Evolutionary conservation across 805 yeast species (phyloP).

Genomic region (Pichia occidentalis): DNA sequence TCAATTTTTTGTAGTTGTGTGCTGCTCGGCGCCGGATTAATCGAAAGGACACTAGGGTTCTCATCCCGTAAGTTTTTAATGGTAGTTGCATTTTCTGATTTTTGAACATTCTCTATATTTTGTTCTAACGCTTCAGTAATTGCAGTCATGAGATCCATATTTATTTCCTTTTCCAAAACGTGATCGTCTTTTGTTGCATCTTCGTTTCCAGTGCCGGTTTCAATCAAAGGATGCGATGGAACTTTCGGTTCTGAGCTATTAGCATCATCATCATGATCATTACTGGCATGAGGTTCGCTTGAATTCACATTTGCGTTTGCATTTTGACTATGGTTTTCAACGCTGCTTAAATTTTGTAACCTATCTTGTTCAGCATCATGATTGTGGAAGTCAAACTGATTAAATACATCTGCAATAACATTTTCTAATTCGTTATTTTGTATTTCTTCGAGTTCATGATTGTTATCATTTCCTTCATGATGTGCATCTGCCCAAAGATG

Average conservation of each 20-base stretch:
- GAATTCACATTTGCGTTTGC: neutral
- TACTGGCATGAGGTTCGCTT: neutral
- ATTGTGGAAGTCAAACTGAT: slow-evolving; percentile 3
- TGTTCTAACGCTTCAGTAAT: slow-evolving; percentile 13
- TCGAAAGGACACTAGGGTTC: too few species aligned
- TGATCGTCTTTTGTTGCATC: too few species aligned
- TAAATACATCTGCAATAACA: slow-evolving; percentile 16
- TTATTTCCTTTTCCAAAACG: neutral
- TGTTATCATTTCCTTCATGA: neutral
- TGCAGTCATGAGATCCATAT: slow-evolving; percentile 11
- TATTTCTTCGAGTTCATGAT: neutral
- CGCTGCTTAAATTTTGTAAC: too few species aligned
- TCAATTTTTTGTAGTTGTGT: neutral
- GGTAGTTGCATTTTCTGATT: slow-evolving; percentile 1
- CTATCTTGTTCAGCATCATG: neutral
- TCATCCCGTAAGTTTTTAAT: too few species aligned
- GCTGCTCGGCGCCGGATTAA: neutral
- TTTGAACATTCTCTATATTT: slow-evolving; percentile 7
- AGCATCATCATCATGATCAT: neutral
- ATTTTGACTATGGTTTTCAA: neutral
- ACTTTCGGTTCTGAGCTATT: too few species aligned
- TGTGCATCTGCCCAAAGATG: too few species aligned
- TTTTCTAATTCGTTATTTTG: slow-evolving; percentile 8
- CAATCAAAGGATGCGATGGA: too few species aligned
- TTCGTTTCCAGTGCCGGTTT: too few species aligned